phyloP scores from a whole-genome alignment of 805 yeast species.

The Starmera quercuum region DNA sequence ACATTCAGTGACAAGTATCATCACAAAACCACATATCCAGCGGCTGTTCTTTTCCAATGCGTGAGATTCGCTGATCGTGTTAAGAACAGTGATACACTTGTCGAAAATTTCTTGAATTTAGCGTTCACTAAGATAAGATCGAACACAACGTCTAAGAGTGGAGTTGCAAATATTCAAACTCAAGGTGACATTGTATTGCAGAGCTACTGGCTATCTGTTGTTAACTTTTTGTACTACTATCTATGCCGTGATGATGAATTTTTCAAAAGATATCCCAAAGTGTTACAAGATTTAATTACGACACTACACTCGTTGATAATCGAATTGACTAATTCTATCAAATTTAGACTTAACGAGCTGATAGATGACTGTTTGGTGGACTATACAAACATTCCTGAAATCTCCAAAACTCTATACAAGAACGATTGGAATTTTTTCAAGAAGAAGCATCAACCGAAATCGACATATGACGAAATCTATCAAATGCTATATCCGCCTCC shows the following conservation, averaged over 20 bases:
- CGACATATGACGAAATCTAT: conserved; percentile 65
- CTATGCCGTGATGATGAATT: conserved; percentile 58
- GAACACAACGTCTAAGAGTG: conserved; percentile 52
- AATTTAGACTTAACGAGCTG: conserved; percentile 47
- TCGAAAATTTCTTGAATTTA: conserved; percentile 51
- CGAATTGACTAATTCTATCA: conserved; percentile 60
- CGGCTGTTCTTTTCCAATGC: conserved; percentile 62
- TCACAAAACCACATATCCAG: conserved; percentile 45
- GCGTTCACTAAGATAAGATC: conserved; percentile 56
- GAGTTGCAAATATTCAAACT: conserved; percentile 36
- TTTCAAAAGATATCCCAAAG: conserved; percentile 44
- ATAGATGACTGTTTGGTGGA: conserved; percentile 65
- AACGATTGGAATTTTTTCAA: conserved; percentile 60
- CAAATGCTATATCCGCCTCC: conserved; percentile 82
- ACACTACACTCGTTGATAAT: conserved; percentile 53
- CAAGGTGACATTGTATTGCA: conserved; percentile 59
- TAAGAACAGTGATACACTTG: conserved; percentile 45
- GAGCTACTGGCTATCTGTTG: conserved; percentile 84
- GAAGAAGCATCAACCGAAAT: conserved; percentile 27
- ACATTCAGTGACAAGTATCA: conserved; percentile 49
- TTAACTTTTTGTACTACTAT: conserved; percentile 73
- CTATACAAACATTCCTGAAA: conserved; percentile 77
- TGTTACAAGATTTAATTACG: conserved; percentile 51
- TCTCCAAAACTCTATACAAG: conserved; percentile 67
- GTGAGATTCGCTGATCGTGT: conserved; percentile 59